phyloP scores from a whole-genome alignment of 495 filamentous ascomycete genomes.

The Amorphotheca resinae region DNA sequence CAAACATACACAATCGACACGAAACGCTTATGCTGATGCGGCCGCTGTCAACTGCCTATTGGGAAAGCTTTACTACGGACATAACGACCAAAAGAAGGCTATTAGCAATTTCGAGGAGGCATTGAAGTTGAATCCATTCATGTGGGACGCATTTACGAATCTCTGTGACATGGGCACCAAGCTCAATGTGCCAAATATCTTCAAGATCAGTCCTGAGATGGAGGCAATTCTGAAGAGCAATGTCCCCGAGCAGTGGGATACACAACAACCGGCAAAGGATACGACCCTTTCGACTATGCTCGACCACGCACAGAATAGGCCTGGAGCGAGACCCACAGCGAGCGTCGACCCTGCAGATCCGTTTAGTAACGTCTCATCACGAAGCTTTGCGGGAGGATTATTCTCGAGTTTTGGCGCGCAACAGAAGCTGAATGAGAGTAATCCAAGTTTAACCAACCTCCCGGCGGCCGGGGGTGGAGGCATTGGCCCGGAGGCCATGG shows the following conservation, averaged over 20 bases:
- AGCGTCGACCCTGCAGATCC: slow-evolving; percentile 20
- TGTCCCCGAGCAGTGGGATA: slow-evolving; percentile 10
- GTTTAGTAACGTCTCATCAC: slow-evolving; percentile 19
- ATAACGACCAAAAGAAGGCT: slow-evolving; percentile 70
- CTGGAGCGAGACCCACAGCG: slow-evolving; percentile 10
- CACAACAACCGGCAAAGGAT: slow-evolving; percentile 5
- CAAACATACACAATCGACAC: slow-evolving; percentile 56
- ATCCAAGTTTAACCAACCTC: slow-evolving; percentile 22
- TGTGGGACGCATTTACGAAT: slow-evolving; percentile 94
- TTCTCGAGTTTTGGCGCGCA: slow-evolving; percentile 42
- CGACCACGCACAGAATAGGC: slow-evolving; percentile 16
- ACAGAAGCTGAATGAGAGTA: slow-evolving; percentile 44
- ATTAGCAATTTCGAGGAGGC: slow-evolving; percentile 76
- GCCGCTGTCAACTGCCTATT: slow-evolving; percentile 68
- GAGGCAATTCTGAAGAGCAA: slow-evolving; percentile 23
- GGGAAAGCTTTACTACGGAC: slow-evolving; percentile 73
- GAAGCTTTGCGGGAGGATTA: slow-evolving; percentile 19
- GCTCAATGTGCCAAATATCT: slow-evolving; percentile 71
- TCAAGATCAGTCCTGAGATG: slow-evolving; percentile 62
- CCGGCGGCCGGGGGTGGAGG: slow-evolving; percentile 20
- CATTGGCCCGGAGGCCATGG: slow-evolving; percentile 23
- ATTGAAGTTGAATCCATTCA: slow-evolving; percentile 83
- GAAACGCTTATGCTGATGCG: slow-evolving; percentile 68
- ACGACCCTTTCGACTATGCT: slow-evolving; percentile 6
- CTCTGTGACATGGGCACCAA: slow-evolving; percentile 57